Percentiles rank a stretch among this genome's conserved stretches.
These are phyloP conservation scores for Brettanomyces bruxellensis DNA, from an alignment of 805 yeast genomes.

Conservation along the genomic window DNA sequence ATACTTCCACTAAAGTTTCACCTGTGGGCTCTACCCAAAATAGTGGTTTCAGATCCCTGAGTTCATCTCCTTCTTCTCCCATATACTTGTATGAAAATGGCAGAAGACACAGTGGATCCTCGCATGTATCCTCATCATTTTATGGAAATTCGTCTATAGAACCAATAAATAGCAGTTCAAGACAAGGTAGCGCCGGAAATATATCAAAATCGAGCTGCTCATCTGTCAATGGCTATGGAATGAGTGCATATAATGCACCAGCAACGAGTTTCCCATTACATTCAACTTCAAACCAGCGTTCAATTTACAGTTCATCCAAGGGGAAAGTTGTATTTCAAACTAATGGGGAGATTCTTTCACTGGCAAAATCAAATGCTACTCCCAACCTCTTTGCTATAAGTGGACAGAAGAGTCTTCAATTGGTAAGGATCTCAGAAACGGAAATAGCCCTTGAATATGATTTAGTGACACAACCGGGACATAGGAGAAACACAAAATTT, in stretches of 20 bases:
- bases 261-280: slow-evolving; percentile 13
- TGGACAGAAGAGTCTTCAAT: slow-evolving; percentile 33
- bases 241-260: slow-evolving; percentile 9
- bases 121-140: slow-evolving; percentile 51
- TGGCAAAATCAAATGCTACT: slow-evolving; percentile 26
- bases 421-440: slow-evolving; percentile 25
- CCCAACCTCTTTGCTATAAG: slow-evolving; percentile 30
- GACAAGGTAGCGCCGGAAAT: neutral
- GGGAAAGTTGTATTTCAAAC: slow-evolving; percentile 22
- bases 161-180: neutral
- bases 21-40: neutral
- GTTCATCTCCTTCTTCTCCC: slow-evolving; percentile 16
- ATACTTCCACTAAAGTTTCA: neutral
- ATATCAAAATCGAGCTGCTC: neutral
- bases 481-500: slow-evolving; percentile 25
- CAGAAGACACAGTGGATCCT: slow-evolving; percentile 26
- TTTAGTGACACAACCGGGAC: slow-evolving; percentile 18
- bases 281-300: slow-evolving; percentile 17
- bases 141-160: slow-evolving; percentile 32
- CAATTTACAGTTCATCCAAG: slow-evolving; percentile 12
- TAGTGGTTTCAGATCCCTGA: neutral
- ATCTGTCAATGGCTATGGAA: neutral
- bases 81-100: slow-evolving; percentile 14
- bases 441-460: slow-evolving; percentile 28
- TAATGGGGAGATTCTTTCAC: slow-evolving; percentile 25